phyloP scores from a whole-genome alignment of 805 yeast species.

The Grigorovia jiainica region DNA sequence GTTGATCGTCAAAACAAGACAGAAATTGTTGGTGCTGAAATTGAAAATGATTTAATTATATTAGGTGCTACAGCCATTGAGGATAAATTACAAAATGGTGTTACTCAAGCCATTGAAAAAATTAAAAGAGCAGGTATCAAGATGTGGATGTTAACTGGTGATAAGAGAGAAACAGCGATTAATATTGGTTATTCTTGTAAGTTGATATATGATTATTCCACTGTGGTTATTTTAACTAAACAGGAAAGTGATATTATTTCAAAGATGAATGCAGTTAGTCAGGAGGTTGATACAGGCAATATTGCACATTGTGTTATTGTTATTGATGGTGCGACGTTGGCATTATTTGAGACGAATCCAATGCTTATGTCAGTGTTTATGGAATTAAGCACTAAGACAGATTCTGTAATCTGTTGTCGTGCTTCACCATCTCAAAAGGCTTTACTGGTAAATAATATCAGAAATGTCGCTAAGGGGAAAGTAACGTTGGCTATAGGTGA shows the following conservation, averaged over 20 bases:
- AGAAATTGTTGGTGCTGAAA: constrained; percentile 59
- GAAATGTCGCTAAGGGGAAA: constrained; percentile 53
- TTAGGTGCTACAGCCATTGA: constrained; percentile 96
- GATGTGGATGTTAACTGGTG: constrained; percentile 98
- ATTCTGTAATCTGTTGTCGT: constrained; percentile 89
- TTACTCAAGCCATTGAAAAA: constrained; percentile 87
- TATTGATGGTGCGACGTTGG: constrained; percentile 84
- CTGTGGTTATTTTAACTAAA: constrained; percentile 60
- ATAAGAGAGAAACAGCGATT: constrained; percentile 94
- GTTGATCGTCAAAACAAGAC: constrained; percentile 55
- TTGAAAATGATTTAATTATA: constrained; percentile 62
- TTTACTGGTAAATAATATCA: constrained; percentile 70
- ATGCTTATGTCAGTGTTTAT: constrained; percentile 66
- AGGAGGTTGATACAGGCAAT: constrained; percentile 59
- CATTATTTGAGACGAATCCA: constrained; percentile 62
- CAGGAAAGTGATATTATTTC: constrained; percentile 53
- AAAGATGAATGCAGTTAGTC: constrained; percentile 63
- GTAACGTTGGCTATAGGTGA: constrained; percentile 96
- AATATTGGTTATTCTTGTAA: constrained; percentile 94
- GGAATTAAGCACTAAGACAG: constrained; percentile 77
- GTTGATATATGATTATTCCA: constrained; percentile 84
- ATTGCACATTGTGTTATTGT: constrained; percentile 94
- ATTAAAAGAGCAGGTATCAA: constrained; percentile 87
- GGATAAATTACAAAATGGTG: constrained; percentile 95
- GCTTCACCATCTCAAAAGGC: constrained; percentile 98